Evolutionary conservation across 257 asterid genomes (phyloP), one percentile per base, ranked within the genome.

Genomic region (Paulownia fortunei): DNA sequence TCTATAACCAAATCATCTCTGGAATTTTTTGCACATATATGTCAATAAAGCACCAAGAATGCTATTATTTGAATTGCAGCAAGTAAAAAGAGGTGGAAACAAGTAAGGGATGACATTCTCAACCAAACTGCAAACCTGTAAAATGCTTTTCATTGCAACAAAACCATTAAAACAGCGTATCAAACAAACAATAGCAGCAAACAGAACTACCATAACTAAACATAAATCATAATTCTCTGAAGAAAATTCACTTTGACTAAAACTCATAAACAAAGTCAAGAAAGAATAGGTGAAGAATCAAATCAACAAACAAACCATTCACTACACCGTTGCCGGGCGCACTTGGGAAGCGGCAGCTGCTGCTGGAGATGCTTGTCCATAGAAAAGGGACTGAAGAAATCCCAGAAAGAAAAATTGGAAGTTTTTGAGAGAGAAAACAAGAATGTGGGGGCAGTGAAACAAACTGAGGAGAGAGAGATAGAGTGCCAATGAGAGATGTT

Each of bases 291-390:
- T 2, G 39, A 19, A 37, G 54, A 16, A 37, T 21, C 19, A 36
- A 68, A 82, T 39, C 21, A 74, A 44, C n/a, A 62, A 81, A 84
- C 91, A 51, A 81, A 94, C 98, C 97, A 94, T 89, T 88, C 91
- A 63, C 77, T 87, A 67, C 85, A 80, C 18, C 85, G 86, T 5
- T 85, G 92, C 52, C 83, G 68, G 0, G 88, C 75, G 69, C 86
- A 60, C 77, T 87, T 86, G 72, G 87, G 65, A 72, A 84, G 78
- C 47, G 90, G 88, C 84, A 82, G 84, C 68, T 70, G 84, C 59
- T 73, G 93, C 69, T 80, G 91, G 37, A 80, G 87, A 75, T 82
- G 91, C 61, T 83, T 91, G 80, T 87, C 94, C 98, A 92, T 93
- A 82, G 82, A 67, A 62, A 64, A 52, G 7, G 27, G 49, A 64